phyloP scores from a whole-genome alignment of 306 rosid genomes.

The Oemleria cerasiformis region DNA sequence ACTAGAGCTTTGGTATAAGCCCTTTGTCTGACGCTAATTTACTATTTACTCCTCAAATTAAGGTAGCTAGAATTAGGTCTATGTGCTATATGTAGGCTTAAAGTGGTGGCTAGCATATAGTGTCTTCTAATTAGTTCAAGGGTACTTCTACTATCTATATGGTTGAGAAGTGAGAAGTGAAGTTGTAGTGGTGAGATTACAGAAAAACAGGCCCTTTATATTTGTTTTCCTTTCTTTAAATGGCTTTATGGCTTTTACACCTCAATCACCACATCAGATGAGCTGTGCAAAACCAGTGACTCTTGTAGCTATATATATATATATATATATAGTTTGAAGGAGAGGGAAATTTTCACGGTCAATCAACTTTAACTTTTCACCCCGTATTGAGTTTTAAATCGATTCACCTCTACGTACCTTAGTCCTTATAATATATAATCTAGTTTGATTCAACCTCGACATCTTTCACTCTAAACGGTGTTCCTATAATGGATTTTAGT shows the following conservation, averaged over 20 bases:
- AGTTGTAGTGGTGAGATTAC: slow-evolving; percentile 4
- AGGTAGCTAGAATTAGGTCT: not conserved
- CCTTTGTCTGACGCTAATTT: not conserved
- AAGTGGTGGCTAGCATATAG: not conserved
- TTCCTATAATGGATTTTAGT: slow-evolving; percentile 29
- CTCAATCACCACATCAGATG: slow-evolving; percentile 41
- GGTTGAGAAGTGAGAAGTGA: slow-evolving; percentile 1
- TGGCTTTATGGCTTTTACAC: slow-evolving; percentile 45
- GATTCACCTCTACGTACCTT: not conserved
- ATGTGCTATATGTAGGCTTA: not conserved
- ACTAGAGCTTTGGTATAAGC: no score
- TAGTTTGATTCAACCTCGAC: slow-evolving; percentile 16
- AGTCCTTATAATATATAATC: slow-evolving; percentile 11
- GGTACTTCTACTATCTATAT: not conserved
- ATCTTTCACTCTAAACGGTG: slow-evolving; percentile 3
- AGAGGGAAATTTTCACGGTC: no score
- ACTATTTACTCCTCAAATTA: not conserved
- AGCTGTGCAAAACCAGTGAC: slow-evolving; percentile 44
- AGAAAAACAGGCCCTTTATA: slow-evolving; percentile 14
- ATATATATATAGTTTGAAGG: no score
- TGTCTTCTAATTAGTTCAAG: not conserved
- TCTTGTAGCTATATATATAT: no score
- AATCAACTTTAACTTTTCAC: no score
- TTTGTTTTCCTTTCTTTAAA: slow-evolving; percentile 3
- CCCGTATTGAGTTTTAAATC: no score